phyloP scores from a whole-genome alignment of 805 yeast genomes.

The Candida manassasensis region DNA sequence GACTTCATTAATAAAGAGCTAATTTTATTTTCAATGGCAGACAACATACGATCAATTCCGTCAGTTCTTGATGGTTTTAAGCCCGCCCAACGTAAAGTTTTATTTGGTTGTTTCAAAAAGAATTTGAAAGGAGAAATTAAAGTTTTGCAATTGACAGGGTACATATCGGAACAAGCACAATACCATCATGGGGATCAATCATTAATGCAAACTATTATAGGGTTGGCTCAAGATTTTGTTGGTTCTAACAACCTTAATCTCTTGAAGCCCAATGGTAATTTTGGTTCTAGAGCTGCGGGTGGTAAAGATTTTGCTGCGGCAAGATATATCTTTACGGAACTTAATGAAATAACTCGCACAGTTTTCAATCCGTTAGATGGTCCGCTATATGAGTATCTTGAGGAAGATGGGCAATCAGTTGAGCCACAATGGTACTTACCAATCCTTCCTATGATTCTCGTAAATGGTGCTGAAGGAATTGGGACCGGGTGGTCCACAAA shows the following conservation, averaged over 20 bases:
- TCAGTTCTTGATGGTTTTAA: conserved; percentile 91
- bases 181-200: conserved; percentile 96
- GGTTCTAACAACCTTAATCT: conserved; percentile 88
- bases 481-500: conserved; percentile 99
- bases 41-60: conserved; percentile 92
- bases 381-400: conserved; percentile 69
- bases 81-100: conserved; percentile 94
- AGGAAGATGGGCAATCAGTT: conserved; percentile 89
- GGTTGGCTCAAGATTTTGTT: conserved; percentile 90
- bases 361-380: conserved; percentile 79
- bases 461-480: conserved; percentile 96
- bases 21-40: conserved; percentile 94
- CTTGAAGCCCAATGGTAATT: conserved; percentile 87
- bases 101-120: conserved; percentile 82
- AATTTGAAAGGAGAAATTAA: conserved; percentile 74
- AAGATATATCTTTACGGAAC: conserved; percentile 89
- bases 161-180: conserved; percentile 81
- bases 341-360: conserved; percentile 67
- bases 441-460: conserved; percentile 88
- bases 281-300: conserved; percentile 94
- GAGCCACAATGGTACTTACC: conserved; percentile 97
- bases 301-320: conserved; percentile 99
- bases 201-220: conserved; percentile 82
- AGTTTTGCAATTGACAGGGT: conserved; percentile 88
- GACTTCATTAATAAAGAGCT: conserved; percentile 94